A percentile compares a stretch with the other conserved stretches of the same genome.
These are phyloP conservation scores for Mycena leptocephala DNA, from an alignment of 768 basidiomycete genomes.

Conservation along the genomic window DNA sequence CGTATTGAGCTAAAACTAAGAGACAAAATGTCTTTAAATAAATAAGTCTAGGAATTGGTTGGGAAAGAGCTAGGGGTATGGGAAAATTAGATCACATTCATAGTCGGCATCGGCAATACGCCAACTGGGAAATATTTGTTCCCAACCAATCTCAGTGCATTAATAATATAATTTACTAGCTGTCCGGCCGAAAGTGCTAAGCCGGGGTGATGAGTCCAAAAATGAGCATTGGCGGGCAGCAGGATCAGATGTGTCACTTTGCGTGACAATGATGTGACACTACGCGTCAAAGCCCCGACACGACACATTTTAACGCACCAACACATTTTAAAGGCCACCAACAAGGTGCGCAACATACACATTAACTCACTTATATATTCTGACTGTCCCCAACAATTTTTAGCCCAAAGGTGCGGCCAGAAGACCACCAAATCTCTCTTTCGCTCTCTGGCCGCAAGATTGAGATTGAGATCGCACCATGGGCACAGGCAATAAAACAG, in stretches of 20 bases:
- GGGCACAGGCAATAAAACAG: background rate
- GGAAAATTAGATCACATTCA: no score
- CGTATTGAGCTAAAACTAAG: no score
- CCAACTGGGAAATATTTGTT: background rate
- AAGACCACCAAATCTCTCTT: background rate
- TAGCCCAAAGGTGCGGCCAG: background rate
- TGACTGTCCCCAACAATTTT: background rate
- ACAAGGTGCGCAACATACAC: background rate
- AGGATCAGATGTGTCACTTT: background rate
- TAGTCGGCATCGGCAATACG: no score
- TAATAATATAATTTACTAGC: background rate
- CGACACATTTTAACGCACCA: background rate
- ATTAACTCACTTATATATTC: background rate
- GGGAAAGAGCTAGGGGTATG: no score
- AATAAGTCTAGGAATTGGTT: no score
- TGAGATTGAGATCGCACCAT: background rate
- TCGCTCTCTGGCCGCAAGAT: background rate
- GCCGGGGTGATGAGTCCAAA: background rate
- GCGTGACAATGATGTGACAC: background rate
- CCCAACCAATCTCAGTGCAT: background rate
- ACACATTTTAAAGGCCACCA: background rate
- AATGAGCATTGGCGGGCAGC: background rate
- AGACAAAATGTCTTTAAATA: no score
- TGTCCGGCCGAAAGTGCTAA: background rate
- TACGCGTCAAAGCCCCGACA: background rate